Conservation (phyloP, 169 alveolate species). For the Plasmodium cynomolgi region DNA sequence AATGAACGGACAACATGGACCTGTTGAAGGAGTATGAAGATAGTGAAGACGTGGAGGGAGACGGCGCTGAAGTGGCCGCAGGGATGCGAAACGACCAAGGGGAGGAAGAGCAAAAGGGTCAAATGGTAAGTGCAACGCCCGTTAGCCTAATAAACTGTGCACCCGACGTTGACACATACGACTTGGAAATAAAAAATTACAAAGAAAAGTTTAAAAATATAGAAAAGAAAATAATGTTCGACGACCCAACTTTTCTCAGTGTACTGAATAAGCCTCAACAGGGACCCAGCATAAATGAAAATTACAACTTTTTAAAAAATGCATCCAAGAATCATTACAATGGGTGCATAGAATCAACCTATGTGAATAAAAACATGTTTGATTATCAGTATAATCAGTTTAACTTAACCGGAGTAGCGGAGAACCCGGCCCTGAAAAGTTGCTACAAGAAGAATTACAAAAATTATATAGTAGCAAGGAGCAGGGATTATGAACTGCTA, state of each 20-base stretch:
- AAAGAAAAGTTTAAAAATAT: constrained; percentile 72
- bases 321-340: constrained; percentile 63
- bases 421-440: constrained; percentile 69
- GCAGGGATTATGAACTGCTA: not conserved
- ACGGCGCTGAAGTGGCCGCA: not conserved
- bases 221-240: constrained; percentile 70
- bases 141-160: constrained; percentile 81
- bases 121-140: not conserved
- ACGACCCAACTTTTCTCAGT: constrained; percentile 44
- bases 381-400: constrained; percentile 73
- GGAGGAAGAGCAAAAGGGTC: not conserved
- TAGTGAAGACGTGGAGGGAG: constrained; percentile 39
- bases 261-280: constrained; percentile 65
- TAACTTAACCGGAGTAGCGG: constrained; percentile 62
- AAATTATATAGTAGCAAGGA: constrained; percentile 38
- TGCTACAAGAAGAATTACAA: constrained; percentile 41
- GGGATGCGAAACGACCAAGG: not conserved
- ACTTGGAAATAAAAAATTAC: constrained; percentile 73
- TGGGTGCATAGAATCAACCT: constrained; percentile 66
- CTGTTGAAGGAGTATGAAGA: constrained; percentile 62
- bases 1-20: constrained; percentile 41
- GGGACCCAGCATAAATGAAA: constrained; percentile 73
- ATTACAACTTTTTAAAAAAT: constrained; percentile 75
- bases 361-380: constrained; percentile 61
- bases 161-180: constrained; percentile 80